A percentile compares a stretch with the other conserved stretches of the same genome.
Conservation (phyloP, 345 rosid species). For the Gossypium australe region DNA sequence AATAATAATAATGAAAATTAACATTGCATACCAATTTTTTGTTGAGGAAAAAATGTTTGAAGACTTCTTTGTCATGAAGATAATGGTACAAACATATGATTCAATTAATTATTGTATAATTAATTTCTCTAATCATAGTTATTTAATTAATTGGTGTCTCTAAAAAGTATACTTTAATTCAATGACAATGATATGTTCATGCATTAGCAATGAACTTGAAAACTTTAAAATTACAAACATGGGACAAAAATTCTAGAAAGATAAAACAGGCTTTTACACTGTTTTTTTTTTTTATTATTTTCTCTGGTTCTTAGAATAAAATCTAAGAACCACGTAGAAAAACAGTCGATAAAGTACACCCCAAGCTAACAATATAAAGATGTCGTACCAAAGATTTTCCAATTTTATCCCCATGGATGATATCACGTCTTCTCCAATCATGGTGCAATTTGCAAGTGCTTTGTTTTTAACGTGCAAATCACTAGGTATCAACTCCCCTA, state of each 20-base stretch:
- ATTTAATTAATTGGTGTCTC: background rate
- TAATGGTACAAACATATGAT: too few relatives aligned
- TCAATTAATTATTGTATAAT: background rate
- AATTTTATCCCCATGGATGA: slow-evolving; percentile 37
- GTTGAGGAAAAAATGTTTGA: too few relatives aligned
- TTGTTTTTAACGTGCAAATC: slow-evolving; percentile 11
- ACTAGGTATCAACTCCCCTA: slow-evolving; percentile 33
- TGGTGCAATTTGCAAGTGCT: slow-evolving; percentile 8
- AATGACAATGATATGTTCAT: background rate
- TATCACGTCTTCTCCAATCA: slow-evolving; percentile 50
- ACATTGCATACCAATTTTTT: too few relatives aligned
- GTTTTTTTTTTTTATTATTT: slow-evolving; percentile 20
- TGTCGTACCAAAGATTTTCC: slow-evolving; percentile 40
- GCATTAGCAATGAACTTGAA: background rate
- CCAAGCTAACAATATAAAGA: slow-evolving; percentile 56
- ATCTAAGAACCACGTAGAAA: slow-evolving; percentile 50
- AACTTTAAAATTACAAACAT: background rate
- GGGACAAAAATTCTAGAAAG: background rate
- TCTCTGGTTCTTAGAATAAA: slow-evolving; percentile 50
- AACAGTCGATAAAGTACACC: slow-evolving; percentile 48
- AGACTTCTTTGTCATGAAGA: too few relatives aligned
- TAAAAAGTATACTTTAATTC: background rate
- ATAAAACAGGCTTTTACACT: background rate
- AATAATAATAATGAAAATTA: too few relatives aligned
- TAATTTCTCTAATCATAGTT: background rate